These are phyloP conservation scores for Phylloporus arenicola DNA, from an alignment of 768 basidiomycete genomes.

Conservation along the genomic window DNA sequence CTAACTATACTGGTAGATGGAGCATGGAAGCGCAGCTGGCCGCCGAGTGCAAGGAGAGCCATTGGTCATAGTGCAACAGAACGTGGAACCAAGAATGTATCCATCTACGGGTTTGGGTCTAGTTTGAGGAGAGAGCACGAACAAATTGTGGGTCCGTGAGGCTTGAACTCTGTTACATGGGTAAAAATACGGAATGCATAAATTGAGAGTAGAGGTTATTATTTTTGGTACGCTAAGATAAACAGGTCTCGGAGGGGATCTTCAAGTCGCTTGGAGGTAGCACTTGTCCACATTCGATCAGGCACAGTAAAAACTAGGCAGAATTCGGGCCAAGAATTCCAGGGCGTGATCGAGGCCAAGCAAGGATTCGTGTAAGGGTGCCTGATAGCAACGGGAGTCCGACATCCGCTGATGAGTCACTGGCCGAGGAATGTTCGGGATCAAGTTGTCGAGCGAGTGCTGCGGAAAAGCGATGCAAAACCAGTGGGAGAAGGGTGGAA, in stretches of 20 bases:
- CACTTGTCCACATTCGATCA: slow-evolving; percentile 21
- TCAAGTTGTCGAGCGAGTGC: slow-evolving; percentile 8
- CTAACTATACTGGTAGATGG: slow-evolving; percentile 5
- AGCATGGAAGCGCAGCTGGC: slow-evolving; percentile 24
- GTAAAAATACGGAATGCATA: slow-evolving; percentile 22
- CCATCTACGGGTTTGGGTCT: slow-evolving; percentile 3
- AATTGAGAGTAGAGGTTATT: slow-evolving; percentile 23
- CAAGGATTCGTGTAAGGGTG: background rate
- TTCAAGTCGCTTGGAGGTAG: slow-evolving; percentile 22
- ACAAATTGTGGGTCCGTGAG: background rate
- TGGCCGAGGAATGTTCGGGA: slow-evolving; percentile 16
- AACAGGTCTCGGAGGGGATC: slow-evolving; percentile 14
- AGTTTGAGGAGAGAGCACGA: background rate
- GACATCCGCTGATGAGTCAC: slow-evolving; percentile 14
- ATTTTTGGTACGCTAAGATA: slow-evolving; percentile 30
- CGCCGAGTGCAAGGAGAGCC: slow-evolving; percentile 14
- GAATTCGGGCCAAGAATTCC: slow-evolving; percentile 1
- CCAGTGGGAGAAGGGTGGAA: slow-evolving; percentile 15
- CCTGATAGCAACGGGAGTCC: slow-evolving; percentile 16
- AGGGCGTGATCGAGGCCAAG: background rate
- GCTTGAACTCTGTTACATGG: background rate
- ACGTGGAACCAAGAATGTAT: slow-evolving; percentile 10
- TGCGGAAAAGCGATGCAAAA: slow-evolving; percentile 22
- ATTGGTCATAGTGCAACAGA: slow-evolving; percentile 20
- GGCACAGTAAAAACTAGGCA: slow-evolving; percentile 12